Conservation (phyloP, 225 moss, liverwort and hornwort genomes). For the Physcomitrium patens region DNA sequence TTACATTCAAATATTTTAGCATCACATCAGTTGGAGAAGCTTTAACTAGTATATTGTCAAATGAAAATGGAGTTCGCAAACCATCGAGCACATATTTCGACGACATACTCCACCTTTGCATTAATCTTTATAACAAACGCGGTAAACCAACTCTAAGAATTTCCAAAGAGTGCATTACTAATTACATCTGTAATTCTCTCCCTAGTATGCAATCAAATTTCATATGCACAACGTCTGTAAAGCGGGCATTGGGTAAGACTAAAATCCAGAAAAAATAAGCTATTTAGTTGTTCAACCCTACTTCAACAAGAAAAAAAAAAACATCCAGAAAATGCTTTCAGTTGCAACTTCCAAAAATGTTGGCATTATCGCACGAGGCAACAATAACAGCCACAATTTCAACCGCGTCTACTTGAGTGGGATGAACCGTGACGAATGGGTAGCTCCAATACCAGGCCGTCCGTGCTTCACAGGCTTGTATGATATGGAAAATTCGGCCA, state of each 20-base stretch:
- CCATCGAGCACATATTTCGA: too few relatives aligned
- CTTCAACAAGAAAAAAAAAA: background rate
- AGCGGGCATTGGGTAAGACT: background rate
- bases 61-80: too few relatives aligned
- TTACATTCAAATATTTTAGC: too few relatives aligned
- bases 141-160: too few relatives aligned
- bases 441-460: conserved; percentile 40
- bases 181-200: too few relatives aligned
- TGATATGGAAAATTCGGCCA: conserved; percentile 63
- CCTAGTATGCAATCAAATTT: too few relatives aligned
- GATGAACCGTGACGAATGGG: conserved; percentile 45
- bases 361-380: background rate
- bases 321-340: background rate
- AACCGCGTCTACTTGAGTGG: conserved; percentile 39
- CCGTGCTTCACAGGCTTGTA: conserved; percentile 46
- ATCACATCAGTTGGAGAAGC: too few relatives aligned
- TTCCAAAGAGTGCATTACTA: too few relatives aligned
- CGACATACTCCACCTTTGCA: too few relatives aligned
- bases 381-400: conserved; percentile 16
- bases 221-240: background rate
- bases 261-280: background rate
- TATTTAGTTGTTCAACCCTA: background rate
- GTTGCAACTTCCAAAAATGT: conserved; percentile 2
- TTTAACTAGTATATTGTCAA: too few relatives aligned
- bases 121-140: too few relatives aligned